Evolutionary conservation across 257 asterid genomes (phyloP).

Genomic region (Scutellaria baicalensis): DNA sequence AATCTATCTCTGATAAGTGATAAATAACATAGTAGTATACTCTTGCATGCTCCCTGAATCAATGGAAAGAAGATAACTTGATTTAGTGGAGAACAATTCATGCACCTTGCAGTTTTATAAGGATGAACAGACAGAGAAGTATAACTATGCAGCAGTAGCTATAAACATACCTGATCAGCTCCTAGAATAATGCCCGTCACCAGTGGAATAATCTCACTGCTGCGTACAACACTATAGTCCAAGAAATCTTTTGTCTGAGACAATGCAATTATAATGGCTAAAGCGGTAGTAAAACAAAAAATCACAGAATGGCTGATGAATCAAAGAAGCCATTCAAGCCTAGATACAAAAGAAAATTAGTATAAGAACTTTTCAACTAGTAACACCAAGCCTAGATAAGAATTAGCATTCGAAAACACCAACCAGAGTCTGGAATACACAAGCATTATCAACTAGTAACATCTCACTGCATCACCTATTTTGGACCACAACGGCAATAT

Average conservation of each 20-base stretch:
- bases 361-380: conserved; percentile 17
- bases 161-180: conserved; percentile 63
- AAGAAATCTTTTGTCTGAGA: conserved; percentile 94
- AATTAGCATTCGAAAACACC: conserved; percentile 72
- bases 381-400: neutral
- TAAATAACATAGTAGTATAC: too few relatives aligned
- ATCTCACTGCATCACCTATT: conserved; percentile 12
- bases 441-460: conserved; percentile 8
- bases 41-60: too few relatives aligned
- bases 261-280: conserved; percentile 94
- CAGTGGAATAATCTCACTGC: conserved; percentile 92
- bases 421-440: conserved; percentile 79
- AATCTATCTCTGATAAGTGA: too few relatives aligned
- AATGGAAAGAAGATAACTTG: too few relatives aligned
- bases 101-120: neutral
- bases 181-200: conserved; percentile 75
- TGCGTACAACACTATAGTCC: conserved; percentile 90
- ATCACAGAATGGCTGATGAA: conserved; percentile 99
- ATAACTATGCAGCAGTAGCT: neutral
- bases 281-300: conserved; percentile 99
- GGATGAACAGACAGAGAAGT: conserved; percentile 1
- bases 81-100: neutral
- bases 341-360: conserved; percentile 28
- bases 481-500: neutral
- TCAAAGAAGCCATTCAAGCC: conserved; percentile 99